Conservation (phyloP, 192 early-diverging fungal species). For the Backusella circina region DNA sequence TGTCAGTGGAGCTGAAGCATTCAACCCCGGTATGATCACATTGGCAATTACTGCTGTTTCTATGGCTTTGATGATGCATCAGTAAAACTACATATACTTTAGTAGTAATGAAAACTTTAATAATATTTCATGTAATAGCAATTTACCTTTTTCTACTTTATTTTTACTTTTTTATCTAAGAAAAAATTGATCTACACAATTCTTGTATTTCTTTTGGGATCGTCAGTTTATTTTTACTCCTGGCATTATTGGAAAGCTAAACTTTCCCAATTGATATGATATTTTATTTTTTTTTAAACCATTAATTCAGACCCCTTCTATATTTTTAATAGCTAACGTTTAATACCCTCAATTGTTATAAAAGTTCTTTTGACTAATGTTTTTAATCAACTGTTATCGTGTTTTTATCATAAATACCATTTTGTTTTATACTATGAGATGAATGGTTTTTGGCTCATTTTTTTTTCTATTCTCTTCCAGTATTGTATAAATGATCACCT, state of each 20-base stretch:
- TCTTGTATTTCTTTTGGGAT: constrained; percentile 3
- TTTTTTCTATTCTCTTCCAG: neutral
- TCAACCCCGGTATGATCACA: neutral
- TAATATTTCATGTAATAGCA: neutral
- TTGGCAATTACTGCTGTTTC: neutral
- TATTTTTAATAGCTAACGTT: neutral
- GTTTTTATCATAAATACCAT: neutral
- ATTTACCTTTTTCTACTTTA: neutral
- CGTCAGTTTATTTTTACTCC: neutral
- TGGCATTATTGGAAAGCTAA: neutral
- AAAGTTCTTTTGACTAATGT: neutral
- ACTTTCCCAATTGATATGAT: constrained; percentile 1
- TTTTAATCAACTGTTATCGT: neutral
- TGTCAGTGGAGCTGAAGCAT: constrained; percentile 5
- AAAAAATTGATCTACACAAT: neutral
- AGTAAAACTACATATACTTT: neutral
- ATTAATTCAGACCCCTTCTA: constrained; percentile 1
- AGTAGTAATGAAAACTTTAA: neutral
- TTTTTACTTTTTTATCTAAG: constrained; percentile 2
- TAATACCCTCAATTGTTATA: neutral
- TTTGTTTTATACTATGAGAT: neutral
- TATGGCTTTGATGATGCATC: neutral
- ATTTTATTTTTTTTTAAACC: constrained; percentile 1
- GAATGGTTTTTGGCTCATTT: neutral
- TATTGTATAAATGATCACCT: neutral